These are phyloP conservation scores for Cryptosporidium sp. DNA, from an alignment of 169 alveolate genomes.

Conservation along the genomic window DNA sequence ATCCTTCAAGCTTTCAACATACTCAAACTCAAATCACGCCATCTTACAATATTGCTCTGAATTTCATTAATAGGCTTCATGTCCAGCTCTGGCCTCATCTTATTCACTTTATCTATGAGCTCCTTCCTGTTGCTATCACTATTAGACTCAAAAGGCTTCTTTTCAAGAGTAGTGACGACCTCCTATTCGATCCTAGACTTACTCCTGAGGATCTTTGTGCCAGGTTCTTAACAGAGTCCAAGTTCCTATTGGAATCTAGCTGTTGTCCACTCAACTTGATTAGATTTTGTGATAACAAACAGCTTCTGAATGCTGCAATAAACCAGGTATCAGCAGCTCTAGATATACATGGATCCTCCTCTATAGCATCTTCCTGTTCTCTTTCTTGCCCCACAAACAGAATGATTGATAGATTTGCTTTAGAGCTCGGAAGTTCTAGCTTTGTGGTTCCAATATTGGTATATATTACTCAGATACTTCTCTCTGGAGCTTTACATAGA, in stretches of 20 bases:
- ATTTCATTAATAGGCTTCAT: conserved; percentile 23
- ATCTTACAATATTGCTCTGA: conserved; percentile 17
- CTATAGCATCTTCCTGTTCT: conserved; percentile 10
- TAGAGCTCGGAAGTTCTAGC: conserved; percentile 37
- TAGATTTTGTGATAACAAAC: conserved; percentile 52
- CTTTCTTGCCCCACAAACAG: conserved; percentile 39
- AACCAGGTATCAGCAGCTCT: conserved; percentile 34
- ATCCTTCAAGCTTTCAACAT: neutral
- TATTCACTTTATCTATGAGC: conserved; percentile 35
- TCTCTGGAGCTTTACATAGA: conserved; percentile 4
- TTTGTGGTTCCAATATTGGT: conserved; percentile 51
- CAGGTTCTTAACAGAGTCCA: conserved; percentile 54
- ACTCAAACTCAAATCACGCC: neutral
- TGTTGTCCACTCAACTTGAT: conserved; percentile 59
- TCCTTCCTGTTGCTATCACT: conserved; percentile 53
- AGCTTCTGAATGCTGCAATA: conserved; percentile 49
- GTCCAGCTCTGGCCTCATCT: conserved; percentile 37
- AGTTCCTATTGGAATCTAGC: conserved; percentile 51
- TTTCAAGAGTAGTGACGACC: conserved; percentile 32
- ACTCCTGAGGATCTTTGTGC: conserved; percentile 72
- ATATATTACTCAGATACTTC: conserved; percentile 6
- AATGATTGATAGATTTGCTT: conserved; percentile 27
- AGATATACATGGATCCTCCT: conserved; percentile 12
- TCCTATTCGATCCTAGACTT: conserved; percentile 51
- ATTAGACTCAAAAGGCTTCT: conserved; percentile 29